These are phyloP conservation scores for Avicennia marina DNA, from an alignment of 257 asterid genomes.

Conservation along the genomic window DNA sequence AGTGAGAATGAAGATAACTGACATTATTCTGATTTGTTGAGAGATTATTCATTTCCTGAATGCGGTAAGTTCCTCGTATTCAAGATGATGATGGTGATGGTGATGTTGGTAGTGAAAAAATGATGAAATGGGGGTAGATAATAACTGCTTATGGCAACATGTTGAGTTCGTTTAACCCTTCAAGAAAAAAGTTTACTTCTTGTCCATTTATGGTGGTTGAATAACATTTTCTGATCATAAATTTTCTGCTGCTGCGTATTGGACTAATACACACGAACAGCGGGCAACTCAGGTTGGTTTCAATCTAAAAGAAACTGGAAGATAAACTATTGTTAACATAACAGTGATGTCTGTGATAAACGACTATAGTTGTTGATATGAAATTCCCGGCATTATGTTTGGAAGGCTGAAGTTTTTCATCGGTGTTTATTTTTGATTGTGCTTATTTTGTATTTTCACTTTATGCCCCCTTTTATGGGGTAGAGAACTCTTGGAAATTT, in stretches of 20 bases:
- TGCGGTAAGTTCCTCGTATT: slow-evolving; percentile 23
- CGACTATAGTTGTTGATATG: slow-evolving; percentile 5
- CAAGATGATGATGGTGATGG: slow-evolving; percentile 16
- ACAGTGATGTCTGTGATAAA: background rate
- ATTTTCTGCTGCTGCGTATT: background rate
- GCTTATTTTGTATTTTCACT: slow-evolving; percentile 12
- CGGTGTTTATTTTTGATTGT: too few species aligned
- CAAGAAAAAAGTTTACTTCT: background rate
- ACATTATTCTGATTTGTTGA: background rate
- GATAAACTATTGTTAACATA: too few species aligned
- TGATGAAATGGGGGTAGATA: slow-evolving; percentile 32
- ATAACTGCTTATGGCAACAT: slow-evolving; percentile 20
- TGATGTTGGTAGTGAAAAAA: slow-evolving; percentile 8
- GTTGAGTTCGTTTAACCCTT: slow-evolving; percentile 16
- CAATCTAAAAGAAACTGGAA: background rate
- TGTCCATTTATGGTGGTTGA: background rate
- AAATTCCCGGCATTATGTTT: slow-evolving; percentile 11
- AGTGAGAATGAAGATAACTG: slow-evolving; percentile 42
- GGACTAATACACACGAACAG: background rate
- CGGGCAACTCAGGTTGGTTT: background rate
- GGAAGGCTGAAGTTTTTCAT: too few species aligned
- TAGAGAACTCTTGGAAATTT: slow-evolving; percentile 9
- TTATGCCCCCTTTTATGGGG: background rate
- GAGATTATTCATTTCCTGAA: slow-evolving; percentile 10
- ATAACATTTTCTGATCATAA: background rate